These are phyloP conservation scores for Alternaria gaisen DNA, from an alignment of 2,329 filamentous ascomycete species.

Conservation along the genomic window DNA sequence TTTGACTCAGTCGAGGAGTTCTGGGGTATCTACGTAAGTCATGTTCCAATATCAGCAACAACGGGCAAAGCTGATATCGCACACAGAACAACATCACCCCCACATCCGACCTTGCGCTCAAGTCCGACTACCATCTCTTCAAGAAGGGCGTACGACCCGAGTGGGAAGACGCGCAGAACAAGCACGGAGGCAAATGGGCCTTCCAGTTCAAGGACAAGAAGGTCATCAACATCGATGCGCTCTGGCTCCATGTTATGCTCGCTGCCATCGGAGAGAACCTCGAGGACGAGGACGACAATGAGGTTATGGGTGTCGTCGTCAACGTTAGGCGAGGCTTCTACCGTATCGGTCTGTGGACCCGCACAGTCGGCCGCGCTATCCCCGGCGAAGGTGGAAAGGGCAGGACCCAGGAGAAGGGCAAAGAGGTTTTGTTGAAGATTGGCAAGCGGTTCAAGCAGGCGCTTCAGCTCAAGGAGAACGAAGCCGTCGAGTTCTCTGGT, in stretches of 20 bases:
- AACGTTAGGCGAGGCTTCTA: slow-evolving; percentile 99
- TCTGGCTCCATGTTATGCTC: slow-evolving; percentile 98
- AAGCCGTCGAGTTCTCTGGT: slow-evolving; percentile 92
- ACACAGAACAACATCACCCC: slow-evolving; percentile 95
- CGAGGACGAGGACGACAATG: slow-evolving; percentile 91
- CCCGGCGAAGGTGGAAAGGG: slow-evolving; percentile 80
- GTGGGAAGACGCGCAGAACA: slow-evolving; percentile 99
- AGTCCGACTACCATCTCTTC: slow-evolving; percentile 99
- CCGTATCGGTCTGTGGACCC: slow-evolving; percentile 96
- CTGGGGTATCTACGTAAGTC: slow-evolving; percentile 96
- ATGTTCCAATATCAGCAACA: neutral
- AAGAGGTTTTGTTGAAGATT: slow-evolving; percentile 83
- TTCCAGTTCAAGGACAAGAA: slow-evolving; percentile 98
- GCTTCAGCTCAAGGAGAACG: slow-evolving; percentile 77
- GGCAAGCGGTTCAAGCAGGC: slow-evolving; percentile 93
- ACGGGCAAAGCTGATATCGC: slow-evolving; percentile 21
- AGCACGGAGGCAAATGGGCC: slow-evolving; percentile 99
- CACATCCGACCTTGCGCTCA: slow-evolving; percentile 92
- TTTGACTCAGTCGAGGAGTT: slow-evolving; percentile 99
- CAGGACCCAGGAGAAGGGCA: slow-evolving; percentile 80
- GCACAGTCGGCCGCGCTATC: slow-evolving; percentile 86
- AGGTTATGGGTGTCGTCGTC: slow-evolving; percentile 99
- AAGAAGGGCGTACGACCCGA: slow-evolving; percentile 96
- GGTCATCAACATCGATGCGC: slow-evolving; percentile 86
- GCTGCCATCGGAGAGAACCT: slow-evolving; percentile 97